Evolutionary conservation across 441 rosid genomes (phyloP), one percentile per base, ranked within the genome.

Genomic region (Erodium chrysanthum): DNA sequence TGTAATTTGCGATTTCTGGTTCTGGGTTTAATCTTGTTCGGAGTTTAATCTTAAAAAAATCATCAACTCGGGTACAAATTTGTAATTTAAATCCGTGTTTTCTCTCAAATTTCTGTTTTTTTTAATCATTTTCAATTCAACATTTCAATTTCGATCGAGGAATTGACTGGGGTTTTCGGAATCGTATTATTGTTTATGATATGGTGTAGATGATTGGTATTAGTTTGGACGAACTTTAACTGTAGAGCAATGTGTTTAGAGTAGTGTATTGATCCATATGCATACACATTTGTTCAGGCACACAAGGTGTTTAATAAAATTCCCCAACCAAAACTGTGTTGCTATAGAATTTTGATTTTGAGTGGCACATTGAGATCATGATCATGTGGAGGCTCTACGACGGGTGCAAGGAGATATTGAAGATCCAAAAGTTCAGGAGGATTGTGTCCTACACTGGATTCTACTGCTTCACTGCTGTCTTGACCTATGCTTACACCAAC

Each of bases 341-440:
- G 11, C 11, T 42, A 4, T 42, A 12, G 2, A 42, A 3, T 9
- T 9, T 12, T 42, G n/a, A 12, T 42, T 42, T 42, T 1, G n/a
- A 42, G 48, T 42, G 48, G 48, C 0, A 42, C 48, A 11, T 42
- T 9, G 48, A 12, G 14, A 42, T 42, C 48, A 42, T 42, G 48
- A 42, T 42, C 48, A 42, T 42, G 48, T 42, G 11, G 88, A 82
- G 44, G 81, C 54, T 87, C 50, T 56, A 64, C 31, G 84, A 85
- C 64, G 78, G 76, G 1, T 75, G 84, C 73, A 69, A 12, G 60
- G 96, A 89, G 74, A 79, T 87, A 66, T 64, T 85, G 18, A 93
- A 87, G 83, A 85, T 93, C 65, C 98, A 89, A 78, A 93, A 88
- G 87, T 59, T 93, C 66, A 84, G 97, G 42, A 76, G 96, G 64